Conservation (phyloP, 2,329 filamentous ascomycete genomes). For the Ophiostoma populinum region DNA sequence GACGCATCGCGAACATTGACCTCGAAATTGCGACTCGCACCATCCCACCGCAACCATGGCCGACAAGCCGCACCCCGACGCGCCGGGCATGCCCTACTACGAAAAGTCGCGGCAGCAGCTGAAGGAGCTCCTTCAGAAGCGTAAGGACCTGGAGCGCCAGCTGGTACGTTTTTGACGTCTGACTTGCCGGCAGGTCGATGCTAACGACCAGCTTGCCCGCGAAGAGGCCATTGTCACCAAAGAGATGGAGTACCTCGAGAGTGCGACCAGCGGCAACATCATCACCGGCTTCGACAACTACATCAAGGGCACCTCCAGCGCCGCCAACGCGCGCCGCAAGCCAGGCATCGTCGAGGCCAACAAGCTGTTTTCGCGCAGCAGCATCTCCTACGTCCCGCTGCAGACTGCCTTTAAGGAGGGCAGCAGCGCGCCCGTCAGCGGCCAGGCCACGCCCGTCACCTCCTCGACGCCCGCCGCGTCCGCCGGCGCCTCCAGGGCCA, state of each 20-base stretch:
- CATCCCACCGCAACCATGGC: conserved; percentile 18
- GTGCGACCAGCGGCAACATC: conserved; percentile 80
- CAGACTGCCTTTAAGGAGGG: conserved; percentile 32
- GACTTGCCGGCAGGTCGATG: background rate
- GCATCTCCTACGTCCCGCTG: conserved; percentile 42
- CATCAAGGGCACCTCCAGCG: conserved; percentile 68
- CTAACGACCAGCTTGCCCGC: conserved; percentile 8
- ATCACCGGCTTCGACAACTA: conserved; percentile 97
- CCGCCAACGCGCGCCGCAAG: conserved; percentile 45
- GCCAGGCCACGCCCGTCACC: conserved; percentile 38
- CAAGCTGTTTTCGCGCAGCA: conserved; percentile 53
- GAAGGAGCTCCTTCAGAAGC: conserved; percentile 48
- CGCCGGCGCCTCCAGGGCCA: conserved; percentile 7
- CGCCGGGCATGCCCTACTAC: conserved; percentile 46
- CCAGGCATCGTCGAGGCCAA: conserved; percentile 50
- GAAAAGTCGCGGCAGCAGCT: conserved; percentile 53
- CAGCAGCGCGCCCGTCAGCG: conserved; percentile 15
- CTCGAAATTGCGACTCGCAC: background rate
- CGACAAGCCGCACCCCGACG: conserved; percentile 22
- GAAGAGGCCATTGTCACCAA: conserved; percentile 75
- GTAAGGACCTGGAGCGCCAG: conserved; percentile 31
- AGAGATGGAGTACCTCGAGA: conserved; percentile 80
- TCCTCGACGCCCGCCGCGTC: conserved; percentile 22
- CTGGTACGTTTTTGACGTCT: conserved; percentile 17
- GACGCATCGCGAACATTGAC: no score